These are phyloP conservation scores for Rhodocollybia butyracea DNA, from an alignment of 768 basidiomycete genomes.

Conservation along the genomic window DNA sequence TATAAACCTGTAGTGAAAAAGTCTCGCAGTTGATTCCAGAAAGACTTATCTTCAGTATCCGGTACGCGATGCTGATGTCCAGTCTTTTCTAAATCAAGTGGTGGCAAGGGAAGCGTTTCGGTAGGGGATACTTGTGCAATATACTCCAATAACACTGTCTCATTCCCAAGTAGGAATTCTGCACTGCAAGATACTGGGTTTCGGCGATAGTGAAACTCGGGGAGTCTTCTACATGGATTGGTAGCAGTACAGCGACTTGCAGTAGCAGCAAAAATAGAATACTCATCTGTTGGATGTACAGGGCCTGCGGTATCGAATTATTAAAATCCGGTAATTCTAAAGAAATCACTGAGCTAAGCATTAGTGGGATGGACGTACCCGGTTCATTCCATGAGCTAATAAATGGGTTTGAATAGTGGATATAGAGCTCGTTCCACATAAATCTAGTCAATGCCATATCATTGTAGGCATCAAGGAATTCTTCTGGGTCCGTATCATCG, in stretches of 20 bases:
- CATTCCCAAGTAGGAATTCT: neutral
- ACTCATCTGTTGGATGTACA: neutral
- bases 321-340: too few species aligned
- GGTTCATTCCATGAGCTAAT: neutral
- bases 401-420: too few species aligned
- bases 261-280: neutral
- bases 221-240: neutral
- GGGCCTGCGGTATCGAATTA: too few species aligned
- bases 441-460: neutral
- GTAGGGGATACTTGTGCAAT: too few species aligned
- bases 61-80: neutral
- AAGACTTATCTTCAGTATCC: neutral
- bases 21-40: conserved; percentile 14
- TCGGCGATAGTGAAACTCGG: neutral
- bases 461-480: conserved; percentile 17
- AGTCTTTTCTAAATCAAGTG: neutral
- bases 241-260: neutral
- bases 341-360: too few species aligned
- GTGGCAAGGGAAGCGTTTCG: neutral
- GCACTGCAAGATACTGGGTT: neutral
- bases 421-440: neutral
- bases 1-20: conserved; percentile 10
- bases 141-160: neutral
- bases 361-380: too few species aligned
- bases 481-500: conserved; percentile 15